Percentiles rank a stretch among this genome's conserved stretches.
Conservation (phyloP, 2,329 filamentous ascomycete species). For the Ophiostoma ulmi region DNA sequence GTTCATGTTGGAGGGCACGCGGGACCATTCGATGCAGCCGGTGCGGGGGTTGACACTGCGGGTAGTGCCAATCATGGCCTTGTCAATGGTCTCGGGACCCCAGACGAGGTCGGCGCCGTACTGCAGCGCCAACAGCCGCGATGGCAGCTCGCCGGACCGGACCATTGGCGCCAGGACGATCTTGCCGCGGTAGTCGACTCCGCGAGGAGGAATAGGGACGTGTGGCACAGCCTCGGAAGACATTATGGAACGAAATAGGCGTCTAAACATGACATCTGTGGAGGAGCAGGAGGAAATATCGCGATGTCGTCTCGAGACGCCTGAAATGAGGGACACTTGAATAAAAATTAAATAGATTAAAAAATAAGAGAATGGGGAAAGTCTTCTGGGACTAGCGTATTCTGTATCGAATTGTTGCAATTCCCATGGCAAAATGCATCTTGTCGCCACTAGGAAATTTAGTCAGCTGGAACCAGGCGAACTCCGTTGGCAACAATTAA, state of each 20-base stretch:
- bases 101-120: constrained; percentile 97
- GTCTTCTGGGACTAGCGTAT: not conserved
- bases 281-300: not conserved
- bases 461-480: not conserved
- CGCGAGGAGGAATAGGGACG: constrained; percentile 79
- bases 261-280: constrained; percentile 26
- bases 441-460: not conserved
- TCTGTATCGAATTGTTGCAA: not conserved
- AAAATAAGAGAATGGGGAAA: not conserved
- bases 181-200: constrained; percentile 90
- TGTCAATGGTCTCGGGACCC: constrained; percentile 94
- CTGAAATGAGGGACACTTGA: not conserved
- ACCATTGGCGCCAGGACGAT: constrained; percentile 97
- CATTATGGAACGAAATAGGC: constrained; percentile 50
- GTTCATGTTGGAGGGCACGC: constrained; percentile 65
- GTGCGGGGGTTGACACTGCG: constrained; percentile 71
- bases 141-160: constrained; percentile 90
- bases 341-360: not conserved
- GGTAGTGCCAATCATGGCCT: constrained; percentile 80
- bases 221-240: constrained; percentile 52
- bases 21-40: constrained; percentile 78
- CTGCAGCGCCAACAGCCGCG: constrained; percentile 78
- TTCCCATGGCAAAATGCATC: not conserved
- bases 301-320: not conserved
- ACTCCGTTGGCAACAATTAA: not conserved